Base-by-base conservation (phyloP, 2,329 filamentous ascomycete genomes). In the Pleoardoris graminearum region DNA sequence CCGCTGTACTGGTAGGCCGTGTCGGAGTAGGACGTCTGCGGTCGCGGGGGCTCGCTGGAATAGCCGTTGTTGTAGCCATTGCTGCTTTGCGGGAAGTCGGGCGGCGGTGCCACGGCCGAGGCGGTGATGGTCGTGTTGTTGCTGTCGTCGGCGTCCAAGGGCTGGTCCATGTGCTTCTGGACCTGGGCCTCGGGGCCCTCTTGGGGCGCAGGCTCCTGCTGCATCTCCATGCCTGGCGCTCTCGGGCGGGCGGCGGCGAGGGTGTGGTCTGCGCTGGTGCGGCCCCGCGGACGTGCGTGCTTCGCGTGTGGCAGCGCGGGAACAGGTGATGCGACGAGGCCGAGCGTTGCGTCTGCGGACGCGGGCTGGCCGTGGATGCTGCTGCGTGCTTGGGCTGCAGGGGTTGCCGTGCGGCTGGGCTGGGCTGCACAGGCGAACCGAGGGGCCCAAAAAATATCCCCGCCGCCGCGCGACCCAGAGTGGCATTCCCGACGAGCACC, bases 11-110 rank as follows among this genome's bases (percentile, higher is more conserved):
- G 70, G 55, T 77, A 73, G 39, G 70, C 71, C 7, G 78, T 80
- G 68, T 80, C 78, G 33, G 78, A 80, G 70, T 80, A 80, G n/a
- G 77, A 79, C 3, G 78, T 80, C 36, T 80, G 80, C 48, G 82
- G 81, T 14, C 80, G 41, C 14, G 4, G n/a, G n/a, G n/a, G 75
- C 59, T 78, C 73, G 66, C 78, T 77, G 53, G 71, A 74, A 50
- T 65, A 65, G 54, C 60, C 58, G 45, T 59, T 67, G 59, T 54
- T 66, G 58, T 54, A 53, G 52, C 47, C 35, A 45, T 54, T 57
- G 57, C 53, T 60, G 39, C 59, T 58, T 19, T 66, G 58, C 19
- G 66, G 58, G 57, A 78, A 73, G 47, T 77, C 77, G 50, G 74
- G 68, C 36, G 70, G 63, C 30, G 70, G 68, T 38, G 66, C 59